Conservation (phyloP, 2,329 filamentous ascomycete genomes). For the Fusarium penzigii region DNA sequence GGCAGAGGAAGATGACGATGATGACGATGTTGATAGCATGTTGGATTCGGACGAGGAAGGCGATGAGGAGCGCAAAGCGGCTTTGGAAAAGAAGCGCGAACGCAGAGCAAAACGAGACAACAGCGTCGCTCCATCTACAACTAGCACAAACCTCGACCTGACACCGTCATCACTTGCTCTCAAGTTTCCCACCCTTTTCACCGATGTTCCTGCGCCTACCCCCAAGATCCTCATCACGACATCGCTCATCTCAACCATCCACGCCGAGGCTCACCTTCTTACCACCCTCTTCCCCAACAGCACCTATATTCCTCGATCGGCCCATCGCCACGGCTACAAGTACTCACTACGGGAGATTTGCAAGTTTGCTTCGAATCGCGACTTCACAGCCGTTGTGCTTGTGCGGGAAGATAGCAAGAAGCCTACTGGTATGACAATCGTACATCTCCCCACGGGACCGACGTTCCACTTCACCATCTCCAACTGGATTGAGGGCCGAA, state of each 20-base stretch:
- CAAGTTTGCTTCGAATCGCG: conserved; percentile 77
- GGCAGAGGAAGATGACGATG: conserved; percentile 45
- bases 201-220: conserved; percentile 55
- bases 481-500: conserved; percentile 87
- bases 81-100: conserved; percentile 45
- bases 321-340: conserved; percentile 82
- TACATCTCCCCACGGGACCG: conserved; percentile 81
- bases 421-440: conserved; percentile 77
- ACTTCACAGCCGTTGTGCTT: conserved; percentile 82
- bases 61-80: conserved; percentile 47
- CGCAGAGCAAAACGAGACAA: conserved; percentile 48
- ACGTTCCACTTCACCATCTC: conserved; percentile 91
- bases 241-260: conserved; percentile 82
- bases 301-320: conserved; percentile 83
- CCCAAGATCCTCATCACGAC: conserved; percentile 95
- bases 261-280: conserved; percentile 77
- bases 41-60: conserved; percentile 64
- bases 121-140: conserved; percentile 59
- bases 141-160: conserved; percentile 64
- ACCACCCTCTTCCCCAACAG: conserved; percentile 82
- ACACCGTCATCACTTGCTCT: conserved; percentile 60
- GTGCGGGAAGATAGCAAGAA: conserved; percentile 88
- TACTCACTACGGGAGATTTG: conserved; percentile 91
- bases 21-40: conserved; percentile 76
- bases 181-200: conserved; percentile 65